These are phyloP conservation scores for Mycocalia duriaeana DNA, from an alignment of 1,284 basidiomycete species.

Conservation along the genomic window DNA sequence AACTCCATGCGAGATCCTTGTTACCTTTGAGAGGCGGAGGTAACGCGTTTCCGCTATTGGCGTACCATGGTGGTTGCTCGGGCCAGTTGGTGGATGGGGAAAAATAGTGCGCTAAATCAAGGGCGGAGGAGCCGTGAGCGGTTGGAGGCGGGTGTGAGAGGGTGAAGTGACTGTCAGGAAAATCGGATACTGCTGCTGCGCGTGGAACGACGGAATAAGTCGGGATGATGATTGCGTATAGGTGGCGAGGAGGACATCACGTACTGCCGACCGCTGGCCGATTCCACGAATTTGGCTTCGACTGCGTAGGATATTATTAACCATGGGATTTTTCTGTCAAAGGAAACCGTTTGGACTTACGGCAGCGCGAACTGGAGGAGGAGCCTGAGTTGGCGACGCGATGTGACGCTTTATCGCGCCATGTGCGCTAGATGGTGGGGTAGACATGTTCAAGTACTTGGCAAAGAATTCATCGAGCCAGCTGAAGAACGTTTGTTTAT, in stretches of 20 bases:
- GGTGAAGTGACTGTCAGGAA: too few species aligned
- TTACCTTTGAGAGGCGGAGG: conserved; percentile 33
- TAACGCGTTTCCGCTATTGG: conserved; percentile 20
- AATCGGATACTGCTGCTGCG: conserved; percentile 2
- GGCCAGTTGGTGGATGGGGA: conserved; percentile 36
- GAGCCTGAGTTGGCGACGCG: neutral
- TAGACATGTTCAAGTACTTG: conserved; percentile 28
- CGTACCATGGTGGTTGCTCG: conserved; percentile 40
- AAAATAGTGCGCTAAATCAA: conserved; percentile 43
- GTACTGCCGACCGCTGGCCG: neutral
- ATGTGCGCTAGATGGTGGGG: neutral
- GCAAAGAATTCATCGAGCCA: conserved; percentile 79
- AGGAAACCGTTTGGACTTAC: neutral
- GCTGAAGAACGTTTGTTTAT: conserved; percentile 67
- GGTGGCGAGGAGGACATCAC: neutral
- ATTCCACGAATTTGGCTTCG: neutral
- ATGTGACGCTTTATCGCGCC: neutral
- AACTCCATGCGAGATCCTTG: conserved; percentile 21
- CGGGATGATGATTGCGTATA: neutral
- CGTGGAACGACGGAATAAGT: neutral
- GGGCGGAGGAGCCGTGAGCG: conserved; percentile 19
- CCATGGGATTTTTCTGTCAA: neutral
- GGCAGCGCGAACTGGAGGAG: too few species aligned
- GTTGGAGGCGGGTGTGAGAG: conserved; percentile 21
- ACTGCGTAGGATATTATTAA: neutral